A percentile compares a stretch with the other conserved stretches of the same genome.
Evolutionary conservation across 192 early-diverging fungal genomes (phyloP).

Genomic region (Umbelopsis vinacea): DNA sequence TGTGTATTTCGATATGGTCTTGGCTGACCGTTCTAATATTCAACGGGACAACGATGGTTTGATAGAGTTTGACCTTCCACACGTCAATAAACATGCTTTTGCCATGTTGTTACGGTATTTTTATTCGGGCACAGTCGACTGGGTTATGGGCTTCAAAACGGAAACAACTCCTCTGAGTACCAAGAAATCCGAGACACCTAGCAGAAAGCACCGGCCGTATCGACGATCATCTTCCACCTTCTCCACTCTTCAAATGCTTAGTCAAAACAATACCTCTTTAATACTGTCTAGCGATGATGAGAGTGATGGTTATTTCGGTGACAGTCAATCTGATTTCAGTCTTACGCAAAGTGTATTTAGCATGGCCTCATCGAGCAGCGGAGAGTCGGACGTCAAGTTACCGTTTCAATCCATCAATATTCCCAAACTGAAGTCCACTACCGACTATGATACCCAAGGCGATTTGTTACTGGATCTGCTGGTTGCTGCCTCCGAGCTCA

Average conservation of each 20-base stretch:
- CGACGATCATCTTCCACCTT: not conserved
- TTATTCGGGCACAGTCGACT: conserved; percentile 22
- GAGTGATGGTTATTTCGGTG: not conserved
- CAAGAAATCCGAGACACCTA: not conserved
- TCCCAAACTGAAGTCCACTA: not conserved
- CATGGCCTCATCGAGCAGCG: conserved; percentile 16
- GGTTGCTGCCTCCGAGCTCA: conserved; percentile 9
- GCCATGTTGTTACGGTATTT: conserved; percentile 21
- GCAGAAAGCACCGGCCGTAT: not conserved
- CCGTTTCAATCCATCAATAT: not conserved
- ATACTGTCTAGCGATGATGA: conserved; percentile 15
- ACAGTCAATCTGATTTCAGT: conserved; percentile 4
- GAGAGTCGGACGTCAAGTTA: conserved; percentile 4
- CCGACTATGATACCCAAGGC: conserved; percentile 18
- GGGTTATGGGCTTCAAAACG: not conserved
- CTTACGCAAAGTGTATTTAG: conserved; percentile 2
- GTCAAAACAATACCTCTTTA: conserved; percentile 5
- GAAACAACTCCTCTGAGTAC: not conserved
- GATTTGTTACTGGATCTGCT: conserved; percentile 19
- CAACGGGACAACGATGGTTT: conserved; percentile 2
- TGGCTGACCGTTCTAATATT: conserved; percentile 8
- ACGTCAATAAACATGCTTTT: conserved; percentile 27
- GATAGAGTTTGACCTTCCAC: conserved; percentile 28
- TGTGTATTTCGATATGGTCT: conserved; percentile 24
- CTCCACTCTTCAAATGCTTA: not conserved